Conservation (phyloP, 768 basidiomycete species). For the Mycena metata region DNA sequence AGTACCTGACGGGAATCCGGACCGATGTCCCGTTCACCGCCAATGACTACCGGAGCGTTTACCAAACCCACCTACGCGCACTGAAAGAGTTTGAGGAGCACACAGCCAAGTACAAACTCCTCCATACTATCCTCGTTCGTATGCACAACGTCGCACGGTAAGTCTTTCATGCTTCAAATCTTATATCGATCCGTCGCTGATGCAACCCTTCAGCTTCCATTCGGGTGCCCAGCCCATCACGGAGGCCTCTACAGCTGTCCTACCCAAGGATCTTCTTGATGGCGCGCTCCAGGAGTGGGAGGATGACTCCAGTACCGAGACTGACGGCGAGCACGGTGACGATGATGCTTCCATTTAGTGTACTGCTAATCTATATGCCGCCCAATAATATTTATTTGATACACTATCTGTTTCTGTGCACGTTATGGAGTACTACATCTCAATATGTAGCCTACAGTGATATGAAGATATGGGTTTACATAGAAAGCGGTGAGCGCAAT, state of each 20-base stretch:
- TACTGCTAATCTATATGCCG: too few relatives aligned
- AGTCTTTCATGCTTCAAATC: not conserved
- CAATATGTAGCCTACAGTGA: too few relatives aligned
- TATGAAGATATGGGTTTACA: too few relatives aligned
- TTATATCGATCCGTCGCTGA: not conserved
- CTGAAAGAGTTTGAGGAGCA: not conserved
- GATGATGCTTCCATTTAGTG: too few relatives aligned
- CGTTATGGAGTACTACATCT: too few relatives aligned
- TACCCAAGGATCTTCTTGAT: not conserved
- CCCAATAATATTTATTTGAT: too few relatives aligned
- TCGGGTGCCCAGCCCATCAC: slow-evolving; percentile 5
- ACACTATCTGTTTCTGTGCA: too few relatives aligned
- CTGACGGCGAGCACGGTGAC: slow-evolving; percentile 12
- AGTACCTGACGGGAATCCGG: slow-evolving; percentile 31
- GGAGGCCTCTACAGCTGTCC: not conserved
- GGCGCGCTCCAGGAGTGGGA: slow-evolving; percentile 1
- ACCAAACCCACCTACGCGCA: slow-evolving; percentile 11
- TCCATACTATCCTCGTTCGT: not conserved
- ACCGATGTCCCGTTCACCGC: slow-evolving; percentile 33
- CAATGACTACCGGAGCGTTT: slow-evolving; percentile 27
- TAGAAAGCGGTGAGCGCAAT: too few relatives aligned
- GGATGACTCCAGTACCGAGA: slow-evolving; percentile 6
- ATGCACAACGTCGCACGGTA: slow-evolving; percentile 14
- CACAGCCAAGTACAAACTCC: not conserved
- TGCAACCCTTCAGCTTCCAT: slow-evolving; percentile 9